phyloP scores from a whole-genome alignment of 352 stramenopile genomes.

The Globisporangium perplexum region DNA sequence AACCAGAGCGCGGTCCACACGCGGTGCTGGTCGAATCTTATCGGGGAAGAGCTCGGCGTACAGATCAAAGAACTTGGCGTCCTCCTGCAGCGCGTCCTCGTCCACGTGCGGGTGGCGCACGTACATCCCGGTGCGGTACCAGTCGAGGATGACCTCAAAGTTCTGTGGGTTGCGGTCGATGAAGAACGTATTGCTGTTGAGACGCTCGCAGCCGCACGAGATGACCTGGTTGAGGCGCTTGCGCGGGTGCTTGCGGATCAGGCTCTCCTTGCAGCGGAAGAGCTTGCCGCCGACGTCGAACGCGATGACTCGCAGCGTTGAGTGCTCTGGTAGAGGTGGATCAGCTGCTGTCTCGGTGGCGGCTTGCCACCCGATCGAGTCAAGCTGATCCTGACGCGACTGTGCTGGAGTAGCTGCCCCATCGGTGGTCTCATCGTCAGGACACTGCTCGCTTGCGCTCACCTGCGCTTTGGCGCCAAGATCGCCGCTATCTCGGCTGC shows the following conservation, averaged over 20 bases:
- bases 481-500: background rate
- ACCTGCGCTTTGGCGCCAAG: background rate
- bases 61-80: constrained; percentile 68
- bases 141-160: constrained; percentile 73
- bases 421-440: background rate
- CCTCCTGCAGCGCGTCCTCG: constrained; percentile 41
- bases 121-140: constrained; percentile 57
- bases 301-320: constrained; percentile 18
- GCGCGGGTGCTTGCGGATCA: constrained; percentile 51
- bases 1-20: background rate
- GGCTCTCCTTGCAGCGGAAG: constrained; percentile 61
- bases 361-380: background rate
- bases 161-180: constrained; percentile 69
- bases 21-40: constrained; percentile 1
- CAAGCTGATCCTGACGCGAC: background rate
- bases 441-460: background rate
- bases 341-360: background rate
- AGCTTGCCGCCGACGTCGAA: constrained; percentile 70
- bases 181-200: constrained; percentile 46
- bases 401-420: background rate
- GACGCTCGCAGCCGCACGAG: constrained; percentile 42
- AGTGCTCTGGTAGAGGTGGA: background rate
- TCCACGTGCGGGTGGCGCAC: constrained; percentile 34
- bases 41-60: constrained; percentile 47
- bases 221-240: constrained; percentile 62